Percentiles rank a stretch among this genome's conserved stretches.
Evolutionary conservation across 2,329 filamentous ascomycete species (phyloP).

Genomic region (Pyricularia sp.): DNA sequence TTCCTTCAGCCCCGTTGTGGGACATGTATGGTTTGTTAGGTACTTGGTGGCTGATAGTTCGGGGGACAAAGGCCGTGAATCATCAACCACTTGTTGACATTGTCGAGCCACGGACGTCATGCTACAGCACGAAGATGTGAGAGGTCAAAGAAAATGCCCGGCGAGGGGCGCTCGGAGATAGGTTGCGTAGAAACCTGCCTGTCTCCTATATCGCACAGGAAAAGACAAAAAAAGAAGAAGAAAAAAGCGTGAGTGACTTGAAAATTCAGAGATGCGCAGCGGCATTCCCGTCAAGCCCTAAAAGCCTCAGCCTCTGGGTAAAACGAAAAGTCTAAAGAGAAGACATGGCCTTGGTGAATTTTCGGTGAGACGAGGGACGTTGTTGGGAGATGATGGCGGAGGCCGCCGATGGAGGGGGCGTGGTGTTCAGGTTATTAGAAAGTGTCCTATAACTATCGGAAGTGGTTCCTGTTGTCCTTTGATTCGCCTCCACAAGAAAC

Average conservation of each 20-base stretch:
- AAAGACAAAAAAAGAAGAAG: no score
- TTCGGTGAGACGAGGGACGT: not conserved
- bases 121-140: not conserved
- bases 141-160: not conserved
- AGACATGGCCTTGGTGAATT: not conserved
- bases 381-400: not conserved
- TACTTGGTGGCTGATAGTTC: not conserved
- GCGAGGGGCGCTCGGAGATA: not conserved
- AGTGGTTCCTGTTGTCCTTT: not conserved
- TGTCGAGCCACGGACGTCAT: not conserved
- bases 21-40: not conserved
- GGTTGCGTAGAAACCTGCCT: not conserved
- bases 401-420: not conserved
- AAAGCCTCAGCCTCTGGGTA: not conserved
- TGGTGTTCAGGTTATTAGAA: not conserved
- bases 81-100: not conserved
- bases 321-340: not conserved
- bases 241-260: not conserved
- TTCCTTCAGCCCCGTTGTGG: not conserved
- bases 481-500: not conserved
- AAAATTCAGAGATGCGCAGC: not conserved
- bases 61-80: not conserved
- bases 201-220: not conserved
- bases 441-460: not conserved
- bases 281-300: not conserved